Conservation (phyloP, 2,329 filamentous ascomycete species). For the Tothia fuscella region DNA sequence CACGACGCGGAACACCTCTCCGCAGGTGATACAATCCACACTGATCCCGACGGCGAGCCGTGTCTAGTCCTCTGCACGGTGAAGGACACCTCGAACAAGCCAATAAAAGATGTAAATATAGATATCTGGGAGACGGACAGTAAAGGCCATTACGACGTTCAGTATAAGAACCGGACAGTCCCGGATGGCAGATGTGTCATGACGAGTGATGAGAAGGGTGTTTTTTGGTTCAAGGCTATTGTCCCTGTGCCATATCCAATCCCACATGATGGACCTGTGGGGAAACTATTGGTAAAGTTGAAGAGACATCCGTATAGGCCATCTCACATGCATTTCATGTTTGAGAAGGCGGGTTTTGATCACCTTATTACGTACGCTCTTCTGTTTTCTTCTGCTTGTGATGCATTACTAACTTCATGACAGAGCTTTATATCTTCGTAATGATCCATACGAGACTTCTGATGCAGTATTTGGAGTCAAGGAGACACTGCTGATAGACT, state of each 20-base stretch:
- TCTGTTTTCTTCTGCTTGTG: background rate
- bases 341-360: constrained; percentile 68
- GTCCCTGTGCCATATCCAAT: constrained; percentile 78
- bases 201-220: constrained; percentile 55
- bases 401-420: background rate
- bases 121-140: constrained; percentile 82
- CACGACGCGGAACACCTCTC: constrained; percentile 53
- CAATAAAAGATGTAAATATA: constrained; percentile 55
- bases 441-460: constrained; percentile 69
- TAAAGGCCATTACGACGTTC: constrained; percentile 69
- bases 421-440: constrained; percentile 64
- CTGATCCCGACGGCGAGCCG: constrained; percentile 56
- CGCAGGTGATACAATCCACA: constrained; percentile 51
- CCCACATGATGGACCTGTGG: constrained; percentile 73
- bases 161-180: constrained; percentile 50
- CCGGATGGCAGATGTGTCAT: constrained; percentile 65
- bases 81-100: constrained; percentile 49
- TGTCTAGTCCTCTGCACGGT: constrained; percentile 64
- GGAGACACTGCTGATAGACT: constrained; percentile 60
- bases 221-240: constrained; percentile 78
- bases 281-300: constrained; percentile 52
- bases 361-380: constrained; percentile 64
- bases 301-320: constrained; percentile 63
- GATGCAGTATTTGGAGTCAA: constrained; percentile 86
- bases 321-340: constrained; percentile 81